phyloP scores from a whole-genome alignment of 2,329 filamentous ascomycete species.

The Ceratocystiopsis minuta region DNA sequence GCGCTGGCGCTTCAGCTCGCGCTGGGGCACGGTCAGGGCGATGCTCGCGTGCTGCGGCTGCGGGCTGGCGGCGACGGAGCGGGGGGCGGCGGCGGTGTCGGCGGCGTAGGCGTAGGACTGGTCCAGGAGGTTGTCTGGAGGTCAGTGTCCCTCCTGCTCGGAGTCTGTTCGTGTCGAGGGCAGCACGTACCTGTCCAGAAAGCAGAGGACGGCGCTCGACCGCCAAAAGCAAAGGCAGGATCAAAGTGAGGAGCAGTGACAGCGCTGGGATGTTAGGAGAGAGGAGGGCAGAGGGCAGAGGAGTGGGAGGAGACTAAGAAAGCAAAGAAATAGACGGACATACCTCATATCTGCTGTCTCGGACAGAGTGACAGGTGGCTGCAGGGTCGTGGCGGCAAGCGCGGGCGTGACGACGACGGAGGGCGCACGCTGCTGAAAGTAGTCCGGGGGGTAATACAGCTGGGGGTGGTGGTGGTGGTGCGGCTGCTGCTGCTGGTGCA shows the following conservation, averaged over 20 bases:
- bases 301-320: too few species aligned
- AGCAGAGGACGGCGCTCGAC: constrained; percentile 7
- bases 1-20: constrained; percentile 42
- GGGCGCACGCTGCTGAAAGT: too few species aligned
- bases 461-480: too few species aligned
- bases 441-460: too few species aligned
- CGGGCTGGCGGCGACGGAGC: constrained; percentile 40
- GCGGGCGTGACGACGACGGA: too few species aligned
- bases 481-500: too few species aligned
- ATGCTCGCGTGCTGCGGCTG: constrained; percentile 30
- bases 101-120: constrained; percentile 31
- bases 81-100: constrained; percentile 33
- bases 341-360: too few species aligned
- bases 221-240: constrained; percentile 9
- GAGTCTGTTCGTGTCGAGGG: too few species aligned
- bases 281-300: background rate
- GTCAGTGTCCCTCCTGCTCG: too few species aligned
- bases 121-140: constrained; percentile 22
- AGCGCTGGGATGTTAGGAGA: constrained; percentile 4
- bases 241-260: constrained; percentile 9
- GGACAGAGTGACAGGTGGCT: too few species aligned
- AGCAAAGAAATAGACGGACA: too few species aligned
- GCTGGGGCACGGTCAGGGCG: constrained; percentile 38
- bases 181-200: constrained; percentile 9
- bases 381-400: too few species aligned